Base-by-base conservation (phyloP, 2,329 filamentous ascomycete species). In the Exophiala oligosperma region DNA sequence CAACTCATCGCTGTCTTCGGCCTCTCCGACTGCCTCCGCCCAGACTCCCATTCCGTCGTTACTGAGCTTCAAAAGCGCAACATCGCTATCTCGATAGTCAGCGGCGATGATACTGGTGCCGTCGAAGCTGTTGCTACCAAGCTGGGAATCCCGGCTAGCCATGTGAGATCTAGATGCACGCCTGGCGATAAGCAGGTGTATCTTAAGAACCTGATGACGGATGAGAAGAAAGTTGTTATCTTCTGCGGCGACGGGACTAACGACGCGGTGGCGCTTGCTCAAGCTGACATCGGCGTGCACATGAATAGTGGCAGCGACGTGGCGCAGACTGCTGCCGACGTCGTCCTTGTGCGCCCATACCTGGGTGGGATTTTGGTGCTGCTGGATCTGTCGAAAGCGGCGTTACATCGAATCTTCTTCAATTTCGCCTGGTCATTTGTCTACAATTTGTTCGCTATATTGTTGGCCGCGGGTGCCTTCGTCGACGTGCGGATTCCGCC, bases 231-330 rank as follows among this genome's bases (percentile, higher is more conserved):
- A 51, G 2, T 43, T 26, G 49, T 59, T 1, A 71, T 92, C 5
- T 92, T 93, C 71, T 81, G 83, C 51, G 90, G 90, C 35, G 90
- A 93, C 65, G 90, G 90, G 1, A 91, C 88, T 12, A 93, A 93
- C 70, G 90, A 93, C 67, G 87, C 90, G 0, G 79, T 84, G 2
- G 90, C 90, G 0, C 78, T 93, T 1, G 84, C 88, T 0, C 83
- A 86, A 68, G 88, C 90, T 1, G 82, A 81, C 4, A 81, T 93
- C 26, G 90, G 90, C 29, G 77, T 92, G 0, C 87, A 90, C 64
- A 83, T 93, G 69, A 82, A 81, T 58, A 79, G 76, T 56, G 84
- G 80, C 1, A 57, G 43, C n/a, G 88, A 91, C 57, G 78, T 92
- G 1, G 86, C 90, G 0, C 77, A 83, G 54, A 79, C 77, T 2